Evolutionary conservation across 208 protist species (phyloP), one percentile per base, ranked within the genome.

Genomic region (Phytomonas francai): DNA sequence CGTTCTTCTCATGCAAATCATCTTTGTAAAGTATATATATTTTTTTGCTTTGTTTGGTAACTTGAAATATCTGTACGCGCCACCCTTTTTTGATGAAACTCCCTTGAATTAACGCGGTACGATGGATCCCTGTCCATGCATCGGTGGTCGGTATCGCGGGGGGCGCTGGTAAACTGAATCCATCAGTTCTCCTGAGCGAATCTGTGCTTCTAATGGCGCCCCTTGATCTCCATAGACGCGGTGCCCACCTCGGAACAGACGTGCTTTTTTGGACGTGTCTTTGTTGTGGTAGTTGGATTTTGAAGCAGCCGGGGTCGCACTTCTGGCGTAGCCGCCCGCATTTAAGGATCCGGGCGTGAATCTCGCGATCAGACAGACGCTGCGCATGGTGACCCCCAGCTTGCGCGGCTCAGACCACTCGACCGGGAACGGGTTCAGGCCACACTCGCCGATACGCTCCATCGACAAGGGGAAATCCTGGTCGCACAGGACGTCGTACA

Each of bases 341-440:
- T 83, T 90, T 79, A 95, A 92, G 19, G 83, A 71, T 31, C 86
- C 89, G 12, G 77, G 84, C 6, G 79, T 72, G 71, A 95, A 95
- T 29, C 85, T 80, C 4, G 79, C 85, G 36, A 89, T 83, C 49
- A 95, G 79, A 65, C 83, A 91, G 27, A 95, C 76, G 57, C 82
- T 86, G n/a, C 79, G 84, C 87, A 95, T 93, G 6, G 81, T 80
- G 28, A 95, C 83, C 16, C 89, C 87, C 33, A 95, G 76, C 70
- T 93, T 93, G 8, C 87, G 79, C 11, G 85, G 87, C 73, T 95
- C 87, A 16, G 85, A 85, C 87, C 89, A 95, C 49, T 85, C 81
- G n/a, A 95, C 87, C 0, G 89, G 87, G 70, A 95, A 93, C 25
- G 89, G 89, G 75, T 95, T 95, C 25, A 95, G 66, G n/a, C 89